Base-by-base conservation (phyloP, 345 rosid species). In the Linum usitatissimum region DNA sequence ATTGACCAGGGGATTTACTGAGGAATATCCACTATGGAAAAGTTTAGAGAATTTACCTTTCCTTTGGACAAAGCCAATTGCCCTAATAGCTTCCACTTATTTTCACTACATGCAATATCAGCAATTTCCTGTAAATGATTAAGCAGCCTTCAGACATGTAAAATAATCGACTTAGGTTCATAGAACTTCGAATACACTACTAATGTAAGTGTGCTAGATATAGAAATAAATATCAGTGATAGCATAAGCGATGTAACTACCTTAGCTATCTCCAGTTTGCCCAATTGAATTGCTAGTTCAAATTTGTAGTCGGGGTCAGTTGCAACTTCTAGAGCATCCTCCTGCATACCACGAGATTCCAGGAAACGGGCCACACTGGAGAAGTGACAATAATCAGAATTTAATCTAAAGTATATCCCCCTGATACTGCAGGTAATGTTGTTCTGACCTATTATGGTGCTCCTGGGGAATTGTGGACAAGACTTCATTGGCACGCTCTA, bases 31-130 rank as follows among this genome's bases (percentile, higher is more conserved):
- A 4, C 38, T 7, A 34, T 34, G 38, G 8, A 34, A 34, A 34
- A 34, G 38, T 4, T 7, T 3, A 34, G 38, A 34, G 9, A 38
- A 3, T 9, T 59, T 73, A 94, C 99, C 93, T 88, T 88, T 68
- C 99, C 99, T 36, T 83, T 76, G 10, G 91, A 94, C 97, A 94
- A 86, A 23, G 99, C 97, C 66, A 94, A 78, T 71, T 86, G 92
- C 70, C 99, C 99, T 72, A 94, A 74, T 74, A 85, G 97, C 79
- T 94, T 90, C 99, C 99, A 94, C 68, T 94, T 94, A 45, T 95
- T 83, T 75, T 94, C 97, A 0, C 93, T 86, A 64, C 76, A 88
- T 53, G 75, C 97, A 72, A 81, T 89, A 48, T 55, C 64, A 21
- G 99, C 97, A 30, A 94, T 94, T 71, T 83, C 95, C 99, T 94